These are phyloP conservation scores for Cantharellus anzutake DNA, from an alignment of 768 basidiomycete species.

Conservation along the genomic window DNA sequence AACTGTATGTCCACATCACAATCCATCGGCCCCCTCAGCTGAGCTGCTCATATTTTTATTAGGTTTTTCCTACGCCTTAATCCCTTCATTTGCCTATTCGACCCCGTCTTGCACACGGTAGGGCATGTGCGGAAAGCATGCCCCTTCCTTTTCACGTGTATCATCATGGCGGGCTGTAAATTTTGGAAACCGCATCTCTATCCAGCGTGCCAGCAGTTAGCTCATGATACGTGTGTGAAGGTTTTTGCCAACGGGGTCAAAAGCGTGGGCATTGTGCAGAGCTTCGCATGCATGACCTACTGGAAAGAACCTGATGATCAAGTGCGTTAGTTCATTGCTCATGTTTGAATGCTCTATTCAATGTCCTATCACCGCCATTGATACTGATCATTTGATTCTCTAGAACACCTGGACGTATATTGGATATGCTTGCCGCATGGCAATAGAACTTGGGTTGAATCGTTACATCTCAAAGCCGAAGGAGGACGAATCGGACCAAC, in stretches of 20 bases:
- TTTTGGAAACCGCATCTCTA: conserved; percentile 58
- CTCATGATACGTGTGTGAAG: conserved; percentile 51
- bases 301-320: conserved; percentile 81
- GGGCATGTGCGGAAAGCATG: conserved; percentile 62
- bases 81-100: conserved; percentile 78
- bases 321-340: conserved; percentile 20
- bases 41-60: conserved; percentile 1
- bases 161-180: conserved; percentile 71
- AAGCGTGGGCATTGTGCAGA: conserved; percentile 73
- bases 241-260: conserved; percentile 68
- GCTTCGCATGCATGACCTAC: conserved; percentile 74
- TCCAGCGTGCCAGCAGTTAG: conserved; percentile 47
- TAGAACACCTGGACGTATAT: conserved; percentile 78
- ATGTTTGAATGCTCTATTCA: conserved; percentile 13
- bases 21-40: neutral
- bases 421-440: conserved; percentile 78
- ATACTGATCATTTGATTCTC: neutral
- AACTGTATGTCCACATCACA: conserved; percentile 15
- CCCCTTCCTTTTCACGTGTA: conserved; percentile 66
- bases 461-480: conserved; percentile 39
- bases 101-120: conserved; percentile 68
- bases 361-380: neutral
- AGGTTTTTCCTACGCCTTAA: conserved; percentile 62
- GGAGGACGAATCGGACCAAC: conserved; percentile 40
- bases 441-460: conserved; percentile 66